Conservation (phyloP, 2,329 filamentous ascomycete species). For the Nothomitra cinnamomea region DNA sequence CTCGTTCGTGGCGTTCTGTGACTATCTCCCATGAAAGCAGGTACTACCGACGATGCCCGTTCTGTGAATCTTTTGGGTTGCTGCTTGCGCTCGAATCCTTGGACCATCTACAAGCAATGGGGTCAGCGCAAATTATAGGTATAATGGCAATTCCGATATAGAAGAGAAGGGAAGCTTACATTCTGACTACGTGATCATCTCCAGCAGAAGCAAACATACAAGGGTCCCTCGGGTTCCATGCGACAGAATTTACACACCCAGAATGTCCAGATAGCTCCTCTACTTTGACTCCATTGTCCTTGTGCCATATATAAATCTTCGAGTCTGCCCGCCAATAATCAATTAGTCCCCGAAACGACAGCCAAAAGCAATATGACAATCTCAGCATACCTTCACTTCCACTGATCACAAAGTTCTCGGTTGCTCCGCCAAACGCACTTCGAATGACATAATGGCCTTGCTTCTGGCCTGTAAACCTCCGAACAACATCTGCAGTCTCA, state of each 20-base stretch:
- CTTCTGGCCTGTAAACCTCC: constrained; percentile 57
- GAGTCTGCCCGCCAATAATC: constrained; percentile 31
- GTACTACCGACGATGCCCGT: neutral
- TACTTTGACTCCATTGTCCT: constrained; percentile 58
- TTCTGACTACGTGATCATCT: constrained; percentile 69
- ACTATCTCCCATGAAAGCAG: neutral
- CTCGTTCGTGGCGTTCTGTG: neutral
- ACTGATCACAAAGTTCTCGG: constrained; percentile 79
- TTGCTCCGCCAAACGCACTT: constrained; percentile 70
- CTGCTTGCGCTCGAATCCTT: neutral
- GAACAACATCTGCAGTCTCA: constrained; percentile 50
- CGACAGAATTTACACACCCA: constrained; percentile 68
- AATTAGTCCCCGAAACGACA: neutral
- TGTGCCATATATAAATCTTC: constrained; percentile 78
- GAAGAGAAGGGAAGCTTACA: constrained; percentile 39
- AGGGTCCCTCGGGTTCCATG: constrained; percentile 74
- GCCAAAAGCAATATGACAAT: constrained; percentile 3
- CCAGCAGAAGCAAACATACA: constrained; percentile 81
- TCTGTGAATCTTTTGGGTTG: neutral
- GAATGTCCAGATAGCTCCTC: constrained; percentile 62
- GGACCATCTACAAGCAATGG: neutral
- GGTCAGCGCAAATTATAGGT: neutral
- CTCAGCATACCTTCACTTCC: constrained; percentile 62
- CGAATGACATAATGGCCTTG: constrained; percentile 68
- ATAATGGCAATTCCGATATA: too few species aligned